Base-by-base conservation (phyloP, 2,329 filamentous ascomycete genomes). In the Ceratocystis albifundus region DNA sequence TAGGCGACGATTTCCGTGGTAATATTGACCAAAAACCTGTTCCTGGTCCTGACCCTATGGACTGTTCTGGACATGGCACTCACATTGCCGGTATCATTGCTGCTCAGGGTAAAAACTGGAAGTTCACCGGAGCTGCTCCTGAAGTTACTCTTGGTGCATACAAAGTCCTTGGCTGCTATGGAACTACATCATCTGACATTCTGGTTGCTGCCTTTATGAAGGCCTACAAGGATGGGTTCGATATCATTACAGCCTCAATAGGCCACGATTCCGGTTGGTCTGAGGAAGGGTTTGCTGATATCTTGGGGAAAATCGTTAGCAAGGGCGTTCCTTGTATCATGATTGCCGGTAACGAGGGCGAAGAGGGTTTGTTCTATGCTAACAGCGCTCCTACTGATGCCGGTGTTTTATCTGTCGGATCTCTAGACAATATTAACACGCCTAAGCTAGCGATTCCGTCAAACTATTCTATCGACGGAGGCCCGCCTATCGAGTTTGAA, bases 31-130 rank as follows among this genome's bases (percentile, higher is more conserved):
- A 36, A 32, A 53, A 61, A 17, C 77, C 77, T 7, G 68, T 74
- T 0, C 80, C 81, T 0, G 80, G 80, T 69, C 59, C 73, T 1
- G 80, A 83, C 69, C 84, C 83, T 1, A 80, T 81, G 70, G 81
- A 81, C 69, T 84, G 82, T 70, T 74, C 72, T 1, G 84, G 84
- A 1, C 84, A 87, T 72, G 84, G 84, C 36, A 84, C 81, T 0
- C 83, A 85, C 72, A 82, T 85, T 28, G 78, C 83, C 1, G 85
- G 85, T 41, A 86, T 84, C 68, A 79, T 88, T 57, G 84, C 82
- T 1, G 84, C 83, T 1, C 80, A 84, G 71, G 72, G 74, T 59
- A 77, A 84, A 71, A 72, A 75, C 0, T 78, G 78, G 46, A 79
- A 66, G 15, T 67, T 70, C 64, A 80, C 80, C 17, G 84, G 84